Evolutionary conservation across 164 flowering plant species (phyloP).

Genomic region (Sedum album): DNA sequence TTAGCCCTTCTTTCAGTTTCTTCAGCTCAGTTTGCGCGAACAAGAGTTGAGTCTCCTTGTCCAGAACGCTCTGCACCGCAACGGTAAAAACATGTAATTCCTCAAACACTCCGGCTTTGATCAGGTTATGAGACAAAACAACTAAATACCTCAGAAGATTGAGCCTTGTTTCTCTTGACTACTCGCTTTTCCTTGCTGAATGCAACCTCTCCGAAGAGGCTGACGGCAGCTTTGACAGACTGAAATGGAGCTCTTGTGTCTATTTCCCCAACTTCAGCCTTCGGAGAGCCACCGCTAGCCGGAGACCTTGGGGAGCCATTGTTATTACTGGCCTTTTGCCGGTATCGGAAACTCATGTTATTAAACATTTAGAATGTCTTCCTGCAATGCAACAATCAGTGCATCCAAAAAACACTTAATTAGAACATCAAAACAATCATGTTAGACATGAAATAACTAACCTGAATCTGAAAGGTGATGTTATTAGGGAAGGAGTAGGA

Average conservation of each 20-base stretch:
- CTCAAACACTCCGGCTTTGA: not conserved
- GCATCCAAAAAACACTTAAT: not conserved
- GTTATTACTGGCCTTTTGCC: constrained; percentile 11
- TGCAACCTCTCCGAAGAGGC: constrained; percentile 36
- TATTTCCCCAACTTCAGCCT: constrained; percentile 43
- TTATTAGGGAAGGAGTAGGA: not conserved
- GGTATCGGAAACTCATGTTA: constrained; percentile 6
- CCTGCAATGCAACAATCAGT: not conserved
- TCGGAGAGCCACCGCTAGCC: constrained; percentile 17
- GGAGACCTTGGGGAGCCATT: constrained; percentile 10
- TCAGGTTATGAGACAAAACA: not conserved
- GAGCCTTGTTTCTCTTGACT: constrained; percentile 14
- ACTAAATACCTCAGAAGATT: constrained; percentile 29
- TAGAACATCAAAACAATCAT: not conserved
- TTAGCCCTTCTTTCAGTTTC: constrained; percentile 32
- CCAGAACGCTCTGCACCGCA: constrained; percentile 30
- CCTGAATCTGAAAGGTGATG: not conserved
- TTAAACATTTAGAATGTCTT: not conserved
- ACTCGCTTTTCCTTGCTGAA: constrained; percentile 15
- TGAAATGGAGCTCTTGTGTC: constrained; percentile 60
- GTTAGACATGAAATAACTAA: not conserved
- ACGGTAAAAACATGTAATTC: not conserved
- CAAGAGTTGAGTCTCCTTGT: constrained; percentile 55
- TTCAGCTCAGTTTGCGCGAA: constrained; percentile 35
- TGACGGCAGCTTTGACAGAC: constrained; percentile 56